A percentile compares a stretch with the other conserved stretches of the same genome.
Evolutionary conservation across 2,329 filamentous ascomycete genomes (phyloP).

Genomic region (Pseudocercospora vitis): DNA sequence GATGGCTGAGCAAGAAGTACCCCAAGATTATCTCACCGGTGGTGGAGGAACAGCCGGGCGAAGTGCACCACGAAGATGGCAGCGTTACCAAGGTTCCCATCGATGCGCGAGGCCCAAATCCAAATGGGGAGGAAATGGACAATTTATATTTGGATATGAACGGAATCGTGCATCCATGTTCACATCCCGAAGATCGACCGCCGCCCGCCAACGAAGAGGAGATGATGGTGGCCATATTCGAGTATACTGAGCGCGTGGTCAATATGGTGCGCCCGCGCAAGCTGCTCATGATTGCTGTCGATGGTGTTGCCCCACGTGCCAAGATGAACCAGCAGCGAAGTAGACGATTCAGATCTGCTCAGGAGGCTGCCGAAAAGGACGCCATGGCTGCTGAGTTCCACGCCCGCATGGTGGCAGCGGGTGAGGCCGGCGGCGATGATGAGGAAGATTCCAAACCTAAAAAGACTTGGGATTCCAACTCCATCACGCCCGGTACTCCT

Average conservation of each 20-base stretch:
- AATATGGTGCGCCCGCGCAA: slow-evolving; percentile 98
- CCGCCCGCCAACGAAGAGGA: slow-evolving; percentile 92
- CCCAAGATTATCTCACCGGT: slow-evolving; percentile 95
- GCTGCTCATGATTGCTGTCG: slow-evolving; percentile 95
- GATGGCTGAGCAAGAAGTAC: slow-evolving; percentile 96
- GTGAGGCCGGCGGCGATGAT: slow-evolving; percentile 34
- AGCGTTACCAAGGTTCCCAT: slow-evolving; percentile 74
- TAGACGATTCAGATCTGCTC: slow-evolving; percentile 87
- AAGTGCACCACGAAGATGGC: slow-evolving; percentile 80
- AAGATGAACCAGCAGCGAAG: slow-evolving; percentile 99
- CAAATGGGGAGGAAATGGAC: slow-evolving; percentile 96
- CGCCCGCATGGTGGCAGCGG: slow-evolving; percentile 75
- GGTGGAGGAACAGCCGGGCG: slow-evolving; percentile 77
- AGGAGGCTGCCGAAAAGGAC: slow-evolving; percentile 92
- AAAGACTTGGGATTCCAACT: slow-evolving; percentile 88
- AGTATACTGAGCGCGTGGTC: slow-evolving; percentile 96
- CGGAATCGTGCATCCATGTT: slow-evolving; percentile 97
- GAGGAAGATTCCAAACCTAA: slow-evolving; percentile 58
- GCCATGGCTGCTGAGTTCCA: slow-evolving; percentile 85
- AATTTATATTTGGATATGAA: slow-evolving; percentile 99
- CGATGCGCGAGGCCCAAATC: slow-evolving; percentile 80
- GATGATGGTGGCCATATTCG: slow-evolving; percentile 99
- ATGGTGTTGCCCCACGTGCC: slow-evolving; percentile 93
- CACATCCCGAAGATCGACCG: slow-evolving; percentile 90
- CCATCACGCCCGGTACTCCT: slow-evolving; percentile 92